Base-by-base conservation (phyloP, 306 rosid genomes). In the Abrus pulchellus region DNA sequence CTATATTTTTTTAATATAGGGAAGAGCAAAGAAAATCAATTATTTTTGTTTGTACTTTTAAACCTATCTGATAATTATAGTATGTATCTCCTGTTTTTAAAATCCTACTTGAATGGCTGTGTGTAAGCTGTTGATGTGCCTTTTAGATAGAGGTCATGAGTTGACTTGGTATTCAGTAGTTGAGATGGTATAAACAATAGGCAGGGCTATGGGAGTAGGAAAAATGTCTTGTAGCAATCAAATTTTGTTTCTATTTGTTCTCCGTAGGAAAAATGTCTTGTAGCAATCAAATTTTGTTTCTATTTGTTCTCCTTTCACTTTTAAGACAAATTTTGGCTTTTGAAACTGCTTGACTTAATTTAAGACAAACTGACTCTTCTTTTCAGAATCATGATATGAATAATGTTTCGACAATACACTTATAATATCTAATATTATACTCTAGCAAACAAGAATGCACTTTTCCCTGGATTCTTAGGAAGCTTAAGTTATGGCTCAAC, bases 81-180 rank as follows among this genome's bases (percentile, higher is more conserved):
- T 47, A 9, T 29, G 50, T 47, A 36, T 72, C 53, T 32, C 44
- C 54, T 78, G 80, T 57, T 78, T 34, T 56, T 50, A 56, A 72
- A 13, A 73, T 9, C 43, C 52, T 45, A 49, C 48, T 56, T 85
- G 41, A 54, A 41, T 63, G 34, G 62, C 66, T 72, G 20, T 57
- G 68, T 68, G 27, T 76, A 9, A 64, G 76, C 41, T 62, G 77
- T 48, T 76, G 80, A 20, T 78, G 41, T 63, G 72, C 74, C 47
- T 72, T 73, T 64, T 75, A 74, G 55, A 56, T 29, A 74, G 55
- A 56, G n/a, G 4, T n/a, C 65, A 34, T 72, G 74, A 76, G 66
- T 66, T 69, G 74, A 62, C 32, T 52, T 61, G 41, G 59, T 61
- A 32, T 70, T 47, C 75, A 38, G 57, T 60, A 32, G 75, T 47